These are phyloP conservation scores for Eucalyptus cloeziana DNA, from an alignment of 345 rosid species.

Conservation along the genomic window DNA sequence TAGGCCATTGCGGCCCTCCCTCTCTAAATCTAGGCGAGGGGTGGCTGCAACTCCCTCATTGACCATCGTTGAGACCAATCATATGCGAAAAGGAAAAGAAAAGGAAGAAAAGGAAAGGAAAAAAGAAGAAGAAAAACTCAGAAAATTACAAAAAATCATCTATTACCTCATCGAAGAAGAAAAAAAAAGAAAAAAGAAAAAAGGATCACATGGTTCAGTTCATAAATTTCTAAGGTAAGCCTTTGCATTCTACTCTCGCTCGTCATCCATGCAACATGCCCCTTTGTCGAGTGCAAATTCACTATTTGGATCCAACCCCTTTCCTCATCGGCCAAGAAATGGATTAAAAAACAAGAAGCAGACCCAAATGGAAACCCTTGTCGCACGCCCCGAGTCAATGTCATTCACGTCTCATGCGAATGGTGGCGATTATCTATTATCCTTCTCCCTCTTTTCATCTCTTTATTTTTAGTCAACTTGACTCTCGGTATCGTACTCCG, in stretches of 20 bases:
- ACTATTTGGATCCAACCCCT: background rate
- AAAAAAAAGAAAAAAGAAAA: too few relatives aligned
- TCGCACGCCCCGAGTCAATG: fast-evolving
- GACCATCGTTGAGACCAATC: background rate
- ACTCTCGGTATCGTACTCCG: background rate
- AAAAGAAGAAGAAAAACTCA: too few relatives aligned
- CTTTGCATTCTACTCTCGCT: background rate
- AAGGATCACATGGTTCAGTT: background rate
- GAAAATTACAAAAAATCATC: background rate
- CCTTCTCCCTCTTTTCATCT: background rate
- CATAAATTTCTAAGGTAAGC: background rate
- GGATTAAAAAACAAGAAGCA: background rate
- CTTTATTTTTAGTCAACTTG: background rate
- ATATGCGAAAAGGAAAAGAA: background rate
- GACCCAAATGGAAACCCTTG: background rate
- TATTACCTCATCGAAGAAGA: background rate
- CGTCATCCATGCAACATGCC: background rate
- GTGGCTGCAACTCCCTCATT: background rate
- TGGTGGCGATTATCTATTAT: background rate
- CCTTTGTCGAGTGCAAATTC: background rate
- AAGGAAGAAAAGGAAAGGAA: too few relatives aligned
- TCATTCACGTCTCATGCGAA: background rate
- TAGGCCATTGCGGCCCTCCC: background rate
- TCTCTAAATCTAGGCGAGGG: background rate
- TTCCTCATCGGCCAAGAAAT: background rate